Base-by-base conservation (phyloP, 805 yeast genomes). In the Ogataea nakhonphanomensis region DNA sequence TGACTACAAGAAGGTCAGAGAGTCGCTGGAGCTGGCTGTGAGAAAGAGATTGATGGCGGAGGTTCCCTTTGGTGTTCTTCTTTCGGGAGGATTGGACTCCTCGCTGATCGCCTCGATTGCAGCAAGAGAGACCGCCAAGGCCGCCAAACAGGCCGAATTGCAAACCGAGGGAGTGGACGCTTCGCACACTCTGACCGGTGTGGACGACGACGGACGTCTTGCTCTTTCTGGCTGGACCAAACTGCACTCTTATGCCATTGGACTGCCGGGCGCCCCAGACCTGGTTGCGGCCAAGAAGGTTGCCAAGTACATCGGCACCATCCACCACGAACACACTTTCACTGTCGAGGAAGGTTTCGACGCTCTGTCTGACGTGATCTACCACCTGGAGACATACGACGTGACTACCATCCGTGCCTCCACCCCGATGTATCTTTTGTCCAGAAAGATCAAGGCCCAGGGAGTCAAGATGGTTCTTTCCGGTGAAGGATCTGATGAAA, bases 31-130 rank as follows among this genome's bases (percentile, higher is more conserved):
- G 67, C 70, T 84, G 69, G 89, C 99, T 35, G 99, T 93, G 41
- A 84, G 99, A 75, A 93, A 93, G 85, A 84, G 99, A 76, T 78
- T 93, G 59, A 93, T 93, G 99, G 93, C 98, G 41, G 99, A 93
- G 73, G 99, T 93, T 47, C 98, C 99, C 41, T 93, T 87, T 66
- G 99, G 99, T 71, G 99, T 93, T 33, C 73, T 93, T 54, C 74
- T 93, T 53, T 88, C 96, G 15, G 99, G 99, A 63, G 99, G 99
- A 52, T 78, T 93, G 59, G 99, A 93, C 66, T 89, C 97, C 33
- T 88, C 96, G 15, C 74, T 93, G 66, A 93, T 93, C 64, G 99
- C 99, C 13, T 67, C 99, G 32, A 93, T 93, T 60, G 99, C 98
- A 38, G 93, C 98, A 24, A 78, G 97, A 64, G 99, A 93, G 71